Conservation (phyloP, 257 asterid genomes). For the Avicennia marina region DNA sequence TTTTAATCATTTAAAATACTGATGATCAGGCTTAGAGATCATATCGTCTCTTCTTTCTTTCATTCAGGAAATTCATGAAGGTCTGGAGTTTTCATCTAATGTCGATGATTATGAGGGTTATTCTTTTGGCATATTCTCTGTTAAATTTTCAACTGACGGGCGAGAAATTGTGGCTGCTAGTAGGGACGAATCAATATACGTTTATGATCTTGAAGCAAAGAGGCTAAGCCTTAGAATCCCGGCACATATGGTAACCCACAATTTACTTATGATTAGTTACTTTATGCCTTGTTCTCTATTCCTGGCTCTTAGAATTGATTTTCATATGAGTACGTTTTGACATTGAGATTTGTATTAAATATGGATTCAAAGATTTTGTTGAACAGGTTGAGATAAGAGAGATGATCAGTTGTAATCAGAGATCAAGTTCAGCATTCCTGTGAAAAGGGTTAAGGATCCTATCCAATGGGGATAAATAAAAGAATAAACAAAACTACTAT, state of each 20-base stretch:
- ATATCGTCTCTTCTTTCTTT: background rate
- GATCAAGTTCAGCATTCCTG: no score
- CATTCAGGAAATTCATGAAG: slow-evolving; percentile 93
- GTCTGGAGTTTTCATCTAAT: slow-evolving; percentile 63
- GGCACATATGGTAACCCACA: slow-evolving; percentile 67
- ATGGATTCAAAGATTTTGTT: background rate
- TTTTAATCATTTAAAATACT: background rate
- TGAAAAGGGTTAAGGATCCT: no score
- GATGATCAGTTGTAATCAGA: no score
- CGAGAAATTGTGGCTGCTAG: slow-evolving; percentile 87
- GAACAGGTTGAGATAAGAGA: background rate
- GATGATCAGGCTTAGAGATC: background rate
- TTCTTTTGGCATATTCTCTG: slow-evolving; percentile 90
- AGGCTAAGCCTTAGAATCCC: slow-evolving; percentile 67
- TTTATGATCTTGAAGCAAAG: slow-evolving; percentile 79
- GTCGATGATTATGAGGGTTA: slow-evolving; percentile 49
- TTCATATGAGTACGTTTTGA: background rate
- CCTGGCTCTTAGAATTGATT: background rate
- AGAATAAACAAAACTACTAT: no score
- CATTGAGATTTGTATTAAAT: slow-evolving; percentile 6
- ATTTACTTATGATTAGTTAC: slow-evolving; percentile 1
- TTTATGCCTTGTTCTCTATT: background rate
- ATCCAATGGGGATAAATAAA: no score
- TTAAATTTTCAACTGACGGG: slow-evolving; percentile 87
- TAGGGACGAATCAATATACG: slow-evolving; percentile 67